phyloP scores from a whole-genome alignment of 1,284 basidiomycete genomes.

The Pseudozyma thailandica region DNA sequence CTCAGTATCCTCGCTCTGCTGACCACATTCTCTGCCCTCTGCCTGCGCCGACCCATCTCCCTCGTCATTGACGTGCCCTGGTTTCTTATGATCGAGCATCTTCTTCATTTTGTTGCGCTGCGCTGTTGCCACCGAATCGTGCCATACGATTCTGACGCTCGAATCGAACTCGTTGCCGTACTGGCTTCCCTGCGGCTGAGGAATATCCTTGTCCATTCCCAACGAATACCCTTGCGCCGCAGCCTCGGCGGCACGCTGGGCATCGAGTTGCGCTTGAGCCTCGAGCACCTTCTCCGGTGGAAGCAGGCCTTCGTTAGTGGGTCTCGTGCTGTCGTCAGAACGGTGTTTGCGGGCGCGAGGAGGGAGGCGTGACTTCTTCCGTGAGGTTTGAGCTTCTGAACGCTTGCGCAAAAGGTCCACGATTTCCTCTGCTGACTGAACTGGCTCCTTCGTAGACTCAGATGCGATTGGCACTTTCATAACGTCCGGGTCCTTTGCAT shows the following conservation, averaged over 20 bases:
- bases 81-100: constrained; percentile 39
- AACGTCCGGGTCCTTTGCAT: not conserved
- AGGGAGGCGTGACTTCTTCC: constrained; percentile 28
- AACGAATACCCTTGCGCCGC: constrained; percentile 45
- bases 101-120: constrained; percentile 45
- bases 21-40: not conserved
- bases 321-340: constrained; percentile 10
- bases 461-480: not conserved
- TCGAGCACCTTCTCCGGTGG: constrained; percentile 46
- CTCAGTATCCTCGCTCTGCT: constrained; percentile 4
- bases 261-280: constrained; percentile 38
- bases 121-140: constrained; percentile 49
- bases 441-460: constrained; percentile 5
- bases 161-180: constrained; percentile 20
- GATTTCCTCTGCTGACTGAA: constrained; percentile 37
- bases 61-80: not conserved
- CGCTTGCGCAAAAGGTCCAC: constrained; percentile 40
- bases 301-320: constrained; percentile 8
- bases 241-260: constrained; percentile 42
- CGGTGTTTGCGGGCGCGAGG: constrained; percentile 41
- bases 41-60: not conserved
- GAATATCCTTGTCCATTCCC: constrained; percentile 37
- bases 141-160: constrained; percentile 49
- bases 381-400: constrained; percentile 20
- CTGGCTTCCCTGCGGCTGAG: constrained; percentile 11